phyloP scores from a whole-genome alignment of 2,329 filamentous ascomycete genomes.

The Colletotrichum truncatum region DNA sequence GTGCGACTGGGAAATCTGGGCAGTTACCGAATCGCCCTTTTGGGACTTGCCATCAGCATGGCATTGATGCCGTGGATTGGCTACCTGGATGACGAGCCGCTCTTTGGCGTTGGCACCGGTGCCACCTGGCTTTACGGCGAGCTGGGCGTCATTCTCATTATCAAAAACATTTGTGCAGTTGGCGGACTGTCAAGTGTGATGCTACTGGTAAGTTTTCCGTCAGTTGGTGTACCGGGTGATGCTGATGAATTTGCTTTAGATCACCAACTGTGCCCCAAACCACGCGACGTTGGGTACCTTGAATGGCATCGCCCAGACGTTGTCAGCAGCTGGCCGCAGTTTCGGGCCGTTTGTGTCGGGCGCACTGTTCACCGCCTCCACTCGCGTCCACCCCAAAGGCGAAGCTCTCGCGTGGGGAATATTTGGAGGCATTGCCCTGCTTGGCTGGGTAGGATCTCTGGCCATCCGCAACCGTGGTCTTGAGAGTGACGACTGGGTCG shows the following conservation, averaged over 20 bases:
- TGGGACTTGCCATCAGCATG: slow-evolving; percentile 85
- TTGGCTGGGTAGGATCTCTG: slow-evolving; percentile 83
- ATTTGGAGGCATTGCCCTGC: slow-evolving; percentile 83
- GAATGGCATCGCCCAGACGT: slow-evolving; percentile 92
- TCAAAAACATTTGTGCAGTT: slow-evolving; percentile 92
- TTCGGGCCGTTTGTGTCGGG: slow-evolving; percentile 90
- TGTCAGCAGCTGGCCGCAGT: slow-evolving; percentile 89
- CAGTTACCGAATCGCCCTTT: slow-evolving; percentile 81
- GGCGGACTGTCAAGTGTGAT: slow-evolving; percentile 91
- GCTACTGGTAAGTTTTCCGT: slow-evolving; percentile 72
- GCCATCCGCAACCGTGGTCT: slow-evolving; percentile 74
- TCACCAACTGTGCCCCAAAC: slow-evolving; percentile 92
- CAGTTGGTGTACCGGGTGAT: not conserved
- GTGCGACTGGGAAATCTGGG: slow-evolving; percentile 84
- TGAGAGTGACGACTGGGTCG: slow-evolving; percentile 66
- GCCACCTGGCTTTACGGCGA: slow-evolving; percentile 81
- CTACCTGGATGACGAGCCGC: slow-evolving; percentile 70
- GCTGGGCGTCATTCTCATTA: slow-evolving; percentile 79
- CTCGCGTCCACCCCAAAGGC: slow-evolving; percentile 78
- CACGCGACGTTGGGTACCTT: slow-evolving; percentile 87
- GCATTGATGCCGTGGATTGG: slow-evolving; percentile 90
- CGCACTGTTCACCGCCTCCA: slow-evolving; percentile 83
- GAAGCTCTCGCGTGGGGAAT: slow-evolving; percentile 87
- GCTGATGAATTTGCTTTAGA: slow-evolving; percentile 62
- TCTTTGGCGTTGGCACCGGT: slow-evolving; percentile 67